Evolutionary conservation across 768 basidiomycete species (phyloP).

Genomic region (Antrodiella citrinella): DNA sequence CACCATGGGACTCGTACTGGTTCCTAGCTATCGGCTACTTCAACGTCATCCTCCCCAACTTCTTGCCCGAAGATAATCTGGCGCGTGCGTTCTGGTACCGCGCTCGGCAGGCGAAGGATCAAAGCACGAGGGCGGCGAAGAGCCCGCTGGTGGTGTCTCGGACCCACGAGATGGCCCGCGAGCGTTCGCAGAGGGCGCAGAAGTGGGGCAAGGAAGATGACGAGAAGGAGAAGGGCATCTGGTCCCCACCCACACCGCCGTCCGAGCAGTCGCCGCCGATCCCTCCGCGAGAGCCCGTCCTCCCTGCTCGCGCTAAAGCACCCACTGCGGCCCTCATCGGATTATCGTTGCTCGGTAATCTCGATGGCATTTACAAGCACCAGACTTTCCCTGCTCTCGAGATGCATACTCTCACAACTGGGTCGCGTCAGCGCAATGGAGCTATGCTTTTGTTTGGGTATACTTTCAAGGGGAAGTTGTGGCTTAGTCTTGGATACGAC

Average conservation of each 20-base stretch:
- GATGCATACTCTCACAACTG: constrained; percentile 73
- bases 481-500: constrained; percentile 78
- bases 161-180: constrained; percentile 54
- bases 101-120: constrained; percentile 57
- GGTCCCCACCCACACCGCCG: constrained; percentile 23
- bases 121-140: constrained; percentile 60
- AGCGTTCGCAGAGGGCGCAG: constrained; percentile 52
- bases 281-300: constrained; percentile 10
- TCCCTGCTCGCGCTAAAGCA: constrained; percentile 25
- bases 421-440: constrained; percentile 70
- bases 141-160: constrained; percentile 53
- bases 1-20: constrained; percentile 61
- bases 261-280: constrained; percentile 14
- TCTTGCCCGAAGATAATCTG: constrained; percentile 41
- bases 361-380: constrained; percentile 78
- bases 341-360: constrained; percentile 75
- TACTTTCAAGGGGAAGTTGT: constrained; percentile 66
- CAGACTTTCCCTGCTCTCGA: constrained; percentile 42
- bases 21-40: constrained; percentile 77
- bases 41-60: constrained; percentile 72
- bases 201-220: constrained; percentile 75
- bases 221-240: constrained; percentile 39
- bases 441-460: constrained; percentile 81
- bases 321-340: constrained; percentile 66
- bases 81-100: constrained; percentile 64